Conservation (phyloP, 2,329 filamentous ascomycete species). For the Colletotrichum kahawae region DNA sequence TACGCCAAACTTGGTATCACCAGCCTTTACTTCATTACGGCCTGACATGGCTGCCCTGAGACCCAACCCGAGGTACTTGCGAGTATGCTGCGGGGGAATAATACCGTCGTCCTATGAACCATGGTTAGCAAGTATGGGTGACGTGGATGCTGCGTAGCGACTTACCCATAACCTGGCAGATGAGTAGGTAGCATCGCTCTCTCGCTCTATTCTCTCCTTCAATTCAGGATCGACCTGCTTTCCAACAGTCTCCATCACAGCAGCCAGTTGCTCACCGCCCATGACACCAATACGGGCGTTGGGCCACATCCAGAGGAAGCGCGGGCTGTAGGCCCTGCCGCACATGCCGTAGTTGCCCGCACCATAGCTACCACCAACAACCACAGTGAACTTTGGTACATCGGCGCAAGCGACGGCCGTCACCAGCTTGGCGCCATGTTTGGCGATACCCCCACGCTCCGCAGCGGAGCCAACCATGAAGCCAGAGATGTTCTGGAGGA, state of each 20-base stretch:
- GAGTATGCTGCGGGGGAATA: conserved; percentile 78
- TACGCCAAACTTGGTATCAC: conserved; percentile 76
- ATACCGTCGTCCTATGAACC: conserved; percentile 71
- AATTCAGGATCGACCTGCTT: conserved; percentile 81
- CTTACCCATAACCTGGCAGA: conserved; percentile 86
- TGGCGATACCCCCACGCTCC: conserved; percentile 93
- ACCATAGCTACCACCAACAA: conserved; percentile 91
- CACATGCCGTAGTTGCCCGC: conserved; percentile 99
- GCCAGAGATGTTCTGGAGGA: conserved; percentile 94
- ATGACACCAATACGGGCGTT: conserved; percentile 97
- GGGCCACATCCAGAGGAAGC: conserved; percentile 96
- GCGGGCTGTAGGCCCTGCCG: conserved; percentile 88
- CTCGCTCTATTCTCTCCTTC: conserved; percentile 83
- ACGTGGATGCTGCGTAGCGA: conserved; percentile 23
- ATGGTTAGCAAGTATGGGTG: conserved; percentile 9
- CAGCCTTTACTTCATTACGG: conserved; percentile 63
- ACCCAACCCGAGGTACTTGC: conserved; percentile 74
- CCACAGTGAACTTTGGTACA: conserved; percentile 96
- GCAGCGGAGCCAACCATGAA: conserved; percentile 98
- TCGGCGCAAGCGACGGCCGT: conserved; percentile 93
- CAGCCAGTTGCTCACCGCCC: conserved; percentile 89
- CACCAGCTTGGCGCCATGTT: conserved; percentile 96
- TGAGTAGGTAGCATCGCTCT: conserved; percentile 89
- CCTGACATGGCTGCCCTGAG: conserved; percentile 74
- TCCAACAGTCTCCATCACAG: conserved; percentile 95